Base-by-base conservation (phyloP, 2,329 filamentous ascomycete species). In the Fonsecaea monophora region DNA sequence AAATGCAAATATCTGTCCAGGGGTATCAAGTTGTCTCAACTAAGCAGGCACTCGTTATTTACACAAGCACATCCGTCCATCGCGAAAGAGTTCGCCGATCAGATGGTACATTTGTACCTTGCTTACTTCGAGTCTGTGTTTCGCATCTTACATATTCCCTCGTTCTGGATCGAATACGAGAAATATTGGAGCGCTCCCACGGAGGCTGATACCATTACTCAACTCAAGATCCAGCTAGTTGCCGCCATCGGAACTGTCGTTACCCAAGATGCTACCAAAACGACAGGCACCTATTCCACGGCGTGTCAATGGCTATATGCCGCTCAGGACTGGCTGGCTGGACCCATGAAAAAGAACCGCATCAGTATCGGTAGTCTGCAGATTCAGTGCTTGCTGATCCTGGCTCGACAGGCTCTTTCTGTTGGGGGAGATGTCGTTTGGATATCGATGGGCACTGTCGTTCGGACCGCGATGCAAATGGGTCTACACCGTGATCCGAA, bases 251-350 rank as follows among this genome's bases (percentile, higher is more conserved):
- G 77, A 10, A 63, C 60, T 12, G 62, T 62, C 32, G 21, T 69
- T 12, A 34, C 37, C 37, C 12, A 53, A 9, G 9, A 62, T 50
- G 38, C 42, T 10, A 25, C 18, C 25, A 25, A 10, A 1, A 45
- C 38, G 7, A 21, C 42, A 18, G 21, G 4, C 8, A 48, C 64
- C 25, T 56, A 38, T 10, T 30, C 30, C 13, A 62, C 38, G 53
- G 63, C 42, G 21, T 21, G 40, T 15, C 62, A 60, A 45, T 76
- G 77, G 76, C 69, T 77, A 4, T 73, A 78, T 70, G 72, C 73
- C 1, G 74, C 74, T 5, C 77, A 80, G 56, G 74, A 72, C 65
- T 80, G 78, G 78, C 71, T 79, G 0, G 67, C 72, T 1, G 77
- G 76, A 0, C 77, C 78, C 4, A 72, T 75, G 18, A 73, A 76